Conservation (phyloP, 371 early-diverging fungal genomes). For the Cokeromyces recurvatus region DNA sequence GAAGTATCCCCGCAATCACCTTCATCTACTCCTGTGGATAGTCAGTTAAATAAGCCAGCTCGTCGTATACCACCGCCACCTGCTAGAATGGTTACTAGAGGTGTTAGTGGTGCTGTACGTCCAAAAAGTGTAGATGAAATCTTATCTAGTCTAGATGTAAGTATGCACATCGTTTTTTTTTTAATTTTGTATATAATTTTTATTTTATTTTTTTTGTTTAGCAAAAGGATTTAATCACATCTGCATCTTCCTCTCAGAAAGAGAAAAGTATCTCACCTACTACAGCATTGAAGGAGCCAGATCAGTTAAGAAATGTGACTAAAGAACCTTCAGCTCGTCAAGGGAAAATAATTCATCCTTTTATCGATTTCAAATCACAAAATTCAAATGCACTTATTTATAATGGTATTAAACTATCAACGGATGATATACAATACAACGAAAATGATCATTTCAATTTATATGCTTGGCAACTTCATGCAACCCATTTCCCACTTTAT, state of each 20-base stretch:
- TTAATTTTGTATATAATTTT: background rate
- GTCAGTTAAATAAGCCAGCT: conserved; percentile 1
- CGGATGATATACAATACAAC: background rate
- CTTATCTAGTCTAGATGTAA: conserved; percentile 44
- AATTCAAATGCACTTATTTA: conserved; percentile 51
- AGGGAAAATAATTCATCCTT: too few species aligned
- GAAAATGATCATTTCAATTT: conserved; percentile 41
- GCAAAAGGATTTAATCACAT: conserved; percentile 5
- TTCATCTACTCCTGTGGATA: background rate
- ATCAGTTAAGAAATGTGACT: too few species aligned
- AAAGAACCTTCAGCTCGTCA: too few species aligned
- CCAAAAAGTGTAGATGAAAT: conserved; percentile 61
- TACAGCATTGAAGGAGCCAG: too few species aligned
- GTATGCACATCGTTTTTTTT: conserved; percentile 6
- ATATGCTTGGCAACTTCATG: conserved; percentile 74
- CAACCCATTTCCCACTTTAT: conserved; percentile 66
- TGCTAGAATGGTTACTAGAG: conserved; percentile 70
- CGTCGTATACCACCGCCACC: conserved; percentile 55
- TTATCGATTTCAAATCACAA: too few species aligned
- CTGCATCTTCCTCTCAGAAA: too few species aligned
- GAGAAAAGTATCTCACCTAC: too few species aligned
- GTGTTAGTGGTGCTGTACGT: conserved; percentile 62
- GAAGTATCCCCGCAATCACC: conserved; percentile 1
- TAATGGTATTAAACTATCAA: conserved; percentile 46
- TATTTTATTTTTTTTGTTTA: too few species aligned